phyloP scores from a whole-genome alignment of 305 asterid genomes.

The Nicotiana rustica region DNA sequence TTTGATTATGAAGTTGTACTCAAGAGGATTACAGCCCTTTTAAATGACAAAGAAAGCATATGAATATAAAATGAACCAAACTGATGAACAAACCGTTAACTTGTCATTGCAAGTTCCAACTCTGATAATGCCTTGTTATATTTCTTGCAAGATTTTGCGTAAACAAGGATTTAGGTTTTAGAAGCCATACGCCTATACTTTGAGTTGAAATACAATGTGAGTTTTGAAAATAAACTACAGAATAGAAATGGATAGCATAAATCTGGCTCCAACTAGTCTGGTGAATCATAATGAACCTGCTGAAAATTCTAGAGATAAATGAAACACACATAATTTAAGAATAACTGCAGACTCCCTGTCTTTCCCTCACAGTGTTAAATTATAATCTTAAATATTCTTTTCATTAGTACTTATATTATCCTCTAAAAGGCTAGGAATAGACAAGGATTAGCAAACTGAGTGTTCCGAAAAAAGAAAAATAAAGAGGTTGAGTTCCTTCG shows the following conservation, averaged over 20 bases:
- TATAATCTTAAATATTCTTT: neutral
- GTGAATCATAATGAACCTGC: neutral
- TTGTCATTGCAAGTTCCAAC: neutral
- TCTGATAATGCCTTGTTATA: too few species aligned
- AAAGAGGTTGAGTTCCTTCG: neutral
- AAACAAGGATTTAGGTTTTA: neutral
- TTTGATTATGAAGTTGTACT: neutral
- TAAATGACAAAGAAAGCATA: neutral
- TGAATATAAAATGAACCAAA: neutral
- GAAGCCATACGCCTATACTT: neutral
- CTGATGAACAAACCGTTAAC: neutral
- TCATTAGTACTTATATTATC: neutral
- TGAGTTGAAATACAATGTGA: neutral
- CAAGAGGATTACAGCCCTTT: neutral
- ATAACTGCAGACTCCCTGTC: neutral
- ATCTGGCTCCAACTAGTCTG: neutral
- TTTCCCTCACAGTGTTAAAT: neutral
- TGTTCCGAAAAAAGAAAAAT: neutral
- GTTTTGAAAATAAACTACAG: constrained; percentile 5
- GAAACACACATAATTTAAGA: neutral
- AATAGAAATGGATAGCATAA: neutral
- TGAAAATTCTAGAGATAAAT: neutral
- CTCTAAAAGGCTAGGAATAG: neutral
- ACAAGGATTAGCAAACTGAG: neutral
- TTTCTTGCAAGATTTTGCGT: neutral